Base-by-base conservation (phyloP, 345 rosid genomes). In the Citrus trifoliata region DNA sequence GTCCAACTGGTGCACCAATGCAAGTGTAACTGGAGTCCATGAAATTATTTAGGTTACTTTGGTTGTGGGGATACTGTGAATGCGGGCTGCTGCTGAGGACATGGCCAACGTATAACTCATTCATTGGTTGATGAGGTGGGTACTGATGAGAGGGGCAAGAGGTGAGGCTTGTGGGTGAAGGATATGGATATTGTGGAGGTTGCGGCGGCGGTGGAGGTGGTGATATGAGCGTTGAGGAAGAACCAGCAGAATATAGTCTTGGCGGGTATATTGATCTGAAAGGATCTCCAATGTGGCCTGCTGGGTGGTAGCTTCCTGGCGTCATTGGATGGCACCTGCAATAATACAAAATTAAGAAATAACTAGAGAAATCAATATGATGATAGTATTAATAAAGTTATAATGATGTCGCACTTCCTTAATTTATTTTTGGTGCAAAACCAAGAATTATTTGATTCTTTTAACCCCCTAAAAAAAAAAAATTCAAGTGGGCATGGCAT, bases 1-100 rank as follows among this genome's bases (percentile, higher is more conserved):
- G 90, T 55, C 85, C 89, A 19, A 89, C 84, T 35, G 95, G 97
- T 30, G 93, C 95, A 67, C 98, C 97, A 67, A 92, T 83, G 90
- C 97, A 94, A 32, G 97, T 84, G 85, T 92, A 90, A 82, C 66
- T 85, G 8, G 88, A 79, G n/a, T 85, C 85, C 1, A 82, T 84
- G 79, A 78, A 85, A 83, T 84, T 63, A 32, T 42, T 76, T 79
- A 86, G 64, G 79, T 83, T 80, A 53, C 19, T 46, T 81, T 80
- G 88, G 28, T 67, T 80, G 64, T 65, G 78, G 75, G 84, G 86
- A 53, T 83, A 77, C 67, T 78, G 87, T 80, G 93, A 75, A 21
- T 75, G 48, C 2, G 80, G 35, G 40, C 56, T 73, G 80, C 81
- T 81, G 79, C 72, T 68, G 22, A 88, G 88, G 68, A 93, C 92